These are phyloP conservation scores for Aaosphaeria arxii DNA, from an alignment of 2,329 filamentous ascomycete species.

Conservation along the genomic window DNA sequence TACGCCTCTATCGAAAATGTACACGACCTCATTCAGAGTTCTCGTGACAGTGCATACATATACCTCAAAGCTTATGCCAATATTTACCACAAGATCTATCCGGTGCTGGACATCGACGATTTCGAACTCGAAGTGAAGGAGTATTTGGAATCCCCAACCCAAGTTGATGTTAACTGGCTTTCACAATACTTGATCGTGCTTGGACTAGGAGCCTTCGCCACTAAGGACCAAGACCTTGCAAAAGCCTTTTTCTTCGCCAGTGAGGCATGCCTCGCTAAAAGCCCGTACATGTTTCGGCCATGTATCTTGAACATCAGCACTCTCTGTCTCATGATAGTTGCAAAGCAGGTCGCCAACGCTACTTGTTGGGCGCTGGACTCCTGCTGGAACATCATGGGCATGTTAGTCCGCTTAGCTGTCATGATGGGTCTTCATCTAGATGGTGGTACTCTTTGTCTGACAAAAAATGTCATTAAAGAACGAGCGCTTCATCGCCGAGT, in stretches of 20 bases:
- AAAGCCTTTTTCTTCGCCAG: conserved; percentile 15
- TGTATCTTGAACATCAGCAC: conserved; percentile 11
- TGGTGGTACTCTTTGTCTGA: conserved; percentile 8
- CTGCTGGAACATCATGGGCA: conserved; percentile 16
- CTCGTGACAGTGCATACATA: neutral
- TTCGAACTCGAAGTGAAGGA: conserved; percentile 7
- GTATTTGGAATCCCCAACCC: conserved; percentile 6
- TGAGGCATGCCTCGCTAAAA: conserved; percentile 19
- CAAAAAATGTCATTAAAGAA: conserved; percentile 5
- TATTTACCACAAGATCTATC: conserved; percentile 9
- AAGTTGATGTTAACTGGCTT: conserved; percentile 12
- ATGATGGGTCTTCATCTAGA: conserved; percentile 15
- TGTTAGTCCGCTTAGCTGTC: conserved; percentile 15
- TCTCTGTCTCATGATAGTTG: conserved; percentile 18
- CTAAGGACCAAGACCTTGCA: conserved; percentile 1
- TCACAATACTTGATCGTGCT: conserved; percentile 15
- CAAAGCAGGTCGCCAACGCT: conserved; percentile 19
- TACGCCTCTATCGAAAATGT: conserved; percentile 11
- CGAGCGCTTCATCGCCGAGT: conserved; percentile 9
- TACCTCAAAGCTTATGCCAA: conserved; percentile 12
- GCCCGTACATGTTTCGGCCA: conserved; percentile 17
- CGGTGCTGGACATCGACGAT: conserved; percentile 6
- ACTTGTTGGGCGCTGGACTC: conserved; percentile 21
- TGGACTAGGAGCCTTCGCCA: conserved; percentile 15
- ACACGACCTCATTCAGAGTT: conserved; percentile 6